A percentile compares a stretch with the other conserved stretches of the same genome.
Conservation (phyloP, 2,329 filamentous ascomycete species). For the Scleromitrula shiraiana region DNA sequence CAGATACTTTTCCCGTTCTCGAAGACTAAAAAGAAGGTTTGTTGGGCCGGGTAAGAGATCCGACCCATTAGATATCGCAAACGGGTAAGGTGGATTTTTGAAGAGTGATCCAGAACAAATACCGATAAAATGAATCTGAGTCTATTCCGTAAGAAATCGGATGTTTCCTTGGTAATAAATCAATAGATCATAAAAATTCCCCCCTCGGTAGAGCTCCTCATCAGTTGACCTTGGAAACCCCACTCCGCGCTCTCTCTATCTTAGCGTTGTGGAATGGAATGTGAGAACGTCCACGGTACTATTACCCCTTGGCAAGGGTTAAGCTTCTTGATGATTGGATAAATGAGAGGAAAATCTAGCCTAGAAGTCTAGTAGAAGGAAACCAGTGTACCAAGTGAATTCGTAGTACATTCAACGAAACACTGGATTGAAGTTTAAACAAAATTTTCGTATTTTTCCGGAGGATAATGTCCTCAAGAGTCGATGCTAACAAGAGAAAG, state of each 20-base stretch:
- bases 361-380: too few relatives aligned
- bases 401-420: too few relatives aligned
- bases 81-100: not conserved
- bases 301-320: too few relatives aligned
- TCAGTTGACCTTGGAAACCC: not conserved
- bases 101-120: constrained; percentile 9
- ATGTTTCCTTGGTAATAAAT: constrained; percentile 6
- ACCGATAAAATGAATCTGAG: not conserved
- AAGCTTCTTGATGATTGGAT: not conserved
- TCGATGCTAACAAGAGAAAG: too few relatives aligned
- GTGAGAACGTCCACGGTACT: too few relatives aligned
- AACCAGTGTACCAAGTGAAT: too few relatives aligned
- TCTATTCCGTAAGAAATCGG: constrained; percentile 6
- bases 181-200: too few relatives aligned
- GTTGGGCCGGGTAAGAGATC: constrained; percentile 2
- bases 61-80: too few relatives aligned
- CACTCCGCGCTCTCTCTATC: constrained; percentile 3
- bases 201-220: constrained; percentile 2
- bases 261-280: not conserved
- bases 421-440: too few relatives aligned
- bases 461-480: too few relatives aligned
- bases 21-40: not conserved
- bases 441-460: too few relatives aligned
- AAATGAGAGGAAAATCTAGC: too few relatives aligned
- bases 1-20: not conserved